phyloP scores from a whole-genome alignment of 495 filamentous ascomycete species.

The Penicillium cataractarum region DNA sequence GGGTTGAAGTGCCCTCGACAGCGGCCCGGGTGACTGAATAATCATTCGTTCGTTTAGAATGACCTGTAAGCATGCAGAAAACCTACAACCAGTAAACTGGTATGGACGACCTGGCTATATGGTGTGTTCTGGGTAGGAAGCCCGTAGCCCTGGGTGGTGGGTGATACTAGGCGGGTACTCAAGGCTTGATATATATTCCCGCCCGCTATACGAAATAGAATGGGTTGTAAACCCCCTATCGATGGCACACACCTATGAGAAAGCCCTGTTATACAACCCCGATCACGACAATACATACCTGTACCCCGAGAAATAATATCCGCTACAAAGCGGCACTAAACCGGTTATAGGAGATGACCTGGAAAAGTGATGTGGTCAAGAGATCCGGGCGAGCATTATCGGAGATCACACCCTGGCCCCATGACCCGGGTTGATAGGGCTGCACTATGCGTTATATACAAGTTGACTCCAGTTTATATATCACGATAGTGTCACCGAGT shows the following conservation, averaged over 20 bases:
- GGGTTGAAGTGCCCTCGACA: conserved; percentile 6
- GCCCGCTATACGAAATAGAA: no score
- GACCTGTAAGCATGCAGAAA: conserved; percentile 9
- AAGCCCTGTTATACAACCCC: background rate
- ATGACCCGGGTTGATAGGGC: conserved; percentile 1
- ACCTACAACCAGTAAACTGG: background rate
- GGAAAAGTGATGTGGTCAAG: conserved; percentile 15
- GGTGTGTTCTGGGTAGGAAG: background rate
- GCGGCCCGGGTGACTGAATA: conserved; percentile 23
- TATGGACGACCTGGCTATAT: background rate
- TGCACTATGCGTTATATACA: background rate
- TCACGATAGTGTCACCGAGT: background rate
- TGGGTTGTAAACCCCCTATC: background rate
- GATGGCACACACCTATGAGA: background rate
- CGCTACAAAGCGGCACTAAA: background rate
- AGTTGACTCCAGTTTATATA: background rate
- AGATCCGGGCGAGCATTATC: background rate
- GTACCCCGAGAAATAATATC: background rate
- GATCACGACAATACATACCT: background rate
- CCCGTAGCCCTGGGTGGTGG: background rate
- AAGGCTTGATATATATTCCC: background rate
- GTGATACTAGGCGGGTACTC: background rate
- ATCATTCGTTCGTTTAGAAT: conserved; percentile 17
- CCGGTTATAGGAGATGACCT: conserved; percentile 7
- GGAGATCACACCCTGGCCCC: background rate